These are phyloP conservation scores for Candida xyloterini DNA, from an alignment of 805 yeast species.

Conservation along the genomic window DNA sequence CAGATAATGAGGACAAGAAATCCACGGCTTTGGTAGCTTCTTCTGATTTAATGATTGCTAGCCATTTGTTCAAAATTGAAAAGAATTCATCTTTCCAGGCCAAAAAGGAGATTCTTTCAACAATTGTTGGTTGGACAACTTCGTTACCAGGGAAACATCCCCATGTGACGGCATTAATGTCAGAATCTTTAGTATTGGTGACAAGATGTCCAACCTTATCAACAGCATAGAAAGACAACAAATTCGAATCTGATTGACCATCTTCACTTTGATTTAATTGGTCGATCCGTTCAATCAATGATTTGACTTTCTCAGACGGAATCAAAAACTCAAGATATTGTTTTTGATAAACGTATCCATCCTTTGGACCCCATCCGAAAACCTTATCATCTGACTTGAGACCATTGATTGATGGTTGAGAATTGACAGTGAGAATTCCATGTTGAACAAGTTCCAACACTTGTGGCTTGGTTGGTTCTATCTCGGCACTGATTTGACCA, in stretches of 20 bases:
- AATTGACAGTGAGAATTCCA: slow-evolving; percentile 80
- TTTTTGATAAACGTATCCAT: slow-evolving; percentile 92
- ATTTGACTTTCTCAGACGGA: slow-evolving; percentile 46
- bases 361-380: slow-evolving; percentile 93
- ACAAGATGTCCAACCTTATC: slow-evolving; percentile 51
- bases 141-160: slow-evolving; percentile 97
- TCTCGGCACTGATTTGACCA: slow-evolving; percentile 78
- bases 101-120: slow-evolving; percentile 83
- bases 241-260: slow-evolving; percentile 35
- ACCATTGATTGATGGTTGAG: slow-evolving; percentile 92
- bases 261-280: slow-evolving; percentile 35
- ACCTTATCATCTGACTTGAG: slow-evolving; percentile 63
- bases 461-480: slow-evolving; percentile 55
- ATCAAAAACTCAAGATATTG: slow-evolving; percentile 86
- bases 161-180: slow-evolving; percentile 96
- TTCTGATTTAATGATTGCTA: slow-evolving; percentile 34
- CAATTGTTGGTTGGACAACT: slow-evolving; percentile 93
- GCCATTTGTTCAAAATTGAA: slow-evolving; percentile 81
- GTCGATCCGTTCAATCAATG: slow-evolving; percentile 44
- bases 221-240: slow-evolving; percentile 77
- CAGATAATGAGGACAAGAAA: slow-evolving; percentile 46
- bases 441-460: slow-evolving; percentile 61
- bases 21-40: slow-evolving; percentile 29
- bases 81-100: slow-evolving; percentile 98
- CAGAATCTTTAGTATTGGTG: slow-evolving; percentile 65